phyloP scores from a whole-genome alignment of 2,329 filamentous ascomycete species.

The Colletotrichum sp. region DNA sequence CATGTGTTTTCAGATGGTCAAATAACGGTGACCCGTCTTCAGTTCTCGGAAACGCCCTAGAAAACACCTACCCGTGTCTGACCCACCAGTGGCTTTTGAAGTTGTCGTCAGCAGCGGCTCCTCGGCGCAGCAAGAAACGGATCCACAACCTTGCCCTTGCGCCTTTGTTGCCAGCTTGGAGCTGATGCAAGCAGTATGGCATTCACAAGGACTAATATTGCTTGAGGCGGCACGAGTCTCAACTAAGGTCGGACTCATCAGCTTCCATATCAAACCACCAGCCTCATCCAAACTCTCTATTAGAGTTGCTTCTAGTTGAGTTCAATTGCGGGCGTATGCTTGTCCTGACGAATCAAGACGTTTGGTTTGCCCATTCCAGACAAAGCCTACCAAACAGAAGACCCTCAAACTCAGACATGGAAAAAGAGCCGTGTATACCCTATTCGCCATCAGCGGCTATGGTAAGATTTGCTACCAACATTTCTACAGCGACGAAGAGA shows the following conservation, averaged over 20 bases:
- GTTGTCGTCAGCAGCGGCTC: background rate
- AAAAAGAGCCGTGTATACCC: background rate
- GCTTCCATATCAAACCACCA: background rate
- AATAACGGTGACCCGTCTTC: background rate
- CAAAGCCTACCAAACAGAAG: background rate
- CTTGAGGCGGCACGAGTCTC: background rate
- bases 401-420: background rate
- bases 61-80: background rate
- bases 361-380: background rate
- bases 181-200: background rate
- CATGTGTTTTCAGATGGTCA: background rate
- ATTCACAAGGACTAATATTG: background rate
- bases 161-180: background rate
- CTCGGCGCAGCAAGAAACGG: background rate
- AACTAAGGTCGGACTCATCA: background rate
- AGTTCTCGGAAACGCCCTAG: background rate
- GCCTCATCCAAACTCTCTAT: background rate
- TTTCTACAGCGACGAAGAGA: background rate
- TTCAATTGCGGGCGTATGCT: background rate
- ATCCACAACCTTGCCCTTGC: background rate
- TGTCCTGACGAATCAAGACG: background rate
- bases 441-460: background rate
- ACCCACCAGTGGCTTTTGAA: background rate
- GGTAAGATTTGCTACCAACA: background rate
- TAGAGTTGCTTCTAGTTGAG: background rate